A percentile compares a stretch with the other conserved stretches of the same genome.
These are phyloP conservation scores for Haplographium delicatum DNA, from an alignment of 495 filamentous ascomycete genomes.

Conservation along the genomic window DNA sequence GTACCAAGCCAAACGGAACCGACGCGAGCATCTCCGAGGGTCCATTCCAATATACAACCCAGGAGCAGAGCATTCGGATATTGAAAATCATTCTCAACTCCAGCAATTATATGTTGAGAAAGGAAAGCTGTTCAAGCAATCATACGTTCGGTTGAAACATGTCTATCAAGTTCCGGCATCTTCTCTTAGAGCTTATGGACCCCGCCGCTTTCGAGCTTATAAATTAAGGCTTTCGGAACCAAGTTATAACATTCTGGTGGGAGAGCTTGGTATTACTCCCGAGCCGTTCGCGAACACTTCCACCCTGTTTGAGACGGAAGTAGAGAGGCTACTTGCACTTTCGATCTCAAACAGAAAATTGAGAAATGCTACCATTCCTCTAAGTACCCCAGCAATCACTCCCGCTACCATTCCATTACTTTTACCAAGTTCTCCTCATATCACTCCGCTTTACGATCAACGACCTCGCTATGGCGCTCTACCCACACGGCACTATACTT, in stretches of 20 bases:
- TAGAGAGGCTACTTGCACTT: not conserved
- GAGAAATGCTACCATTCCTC: not conserved
- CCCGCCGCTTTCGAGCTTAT: not conserved
- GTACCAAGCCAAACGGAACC: not conserved
- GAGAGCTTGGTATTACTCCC: not conserved
- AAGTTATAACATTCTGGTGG: constrained; percentile 11
- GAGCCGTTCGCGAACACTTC: not conserved
- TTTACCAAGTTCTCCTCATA: too few relatives aligned
- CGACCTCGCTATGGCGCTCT: too few relatives aligned
- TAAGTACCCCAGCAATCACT: too few relatives aligned
- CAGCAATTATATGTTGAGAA: constrained; percentile 1
- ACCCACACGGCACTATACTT: too few relatives aligned
- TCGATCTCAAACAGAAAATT: not conserved
- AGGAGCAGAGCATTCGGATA: not conserved
- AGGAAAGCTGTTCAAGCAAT: constrained; percentile 7
- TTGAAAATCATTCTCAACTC: not conserved
- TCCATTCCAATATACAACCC: constrained; percentile 11
- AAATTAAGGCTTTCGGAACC: constrained; percentile 3
- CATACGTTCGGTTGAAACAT: constrained; percentile 11
- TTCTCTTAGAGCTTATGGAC: constrained; percentile 3
- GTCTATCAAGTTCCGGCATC: constrained; percentile 7
- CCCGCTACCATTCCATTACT: too few relatives aligned
- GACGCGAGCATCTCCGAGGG: not conserved
- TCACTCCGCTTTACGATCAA: too few relatives aligned
- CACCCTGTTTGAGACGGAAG: not conserved